Percentiles rank a stretch among this genome's conserved stretches.
These are phyloP conservation scores for Hypoxylon sp. DNA, from an alignment of 2,329 filamentous ascomycete genomes.

Conservation along the genomic window DNA sequence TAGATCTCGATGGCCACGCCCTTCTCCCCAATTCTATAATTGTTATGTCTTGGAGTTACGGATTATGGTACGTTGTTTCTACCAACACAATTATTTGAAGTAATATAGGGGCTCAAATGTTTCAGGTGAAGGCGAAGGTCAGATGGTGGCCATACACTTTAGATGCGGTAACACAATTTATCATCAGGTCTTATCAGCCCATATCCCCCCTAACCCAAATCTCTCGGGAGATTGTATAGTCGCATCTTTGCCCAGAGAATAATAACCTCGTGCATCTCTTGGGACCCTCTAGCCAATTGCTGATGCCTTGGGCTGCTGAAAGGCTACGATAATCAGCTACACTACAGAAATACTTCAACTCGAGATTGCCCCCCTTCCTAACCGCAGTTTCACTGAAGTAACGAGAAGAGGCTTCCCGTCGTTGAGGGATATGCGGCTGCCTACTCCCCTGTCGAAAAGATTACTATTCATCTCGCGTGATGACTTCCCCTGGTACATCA, in stretches of 20 bases:
- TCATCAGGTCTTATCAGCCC: background rate
- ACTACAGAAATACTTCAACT: background rate
- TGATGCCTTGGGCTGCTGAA: background rate
- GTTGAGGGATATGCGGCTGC: background rate
- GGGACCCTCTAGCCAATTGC: background rate
- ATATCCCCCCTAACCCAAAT: background rate
- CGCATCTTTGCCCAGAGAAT: slow-evolving; percentile 3
- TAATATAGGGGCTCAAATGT: slow-evolving; percentile 16
- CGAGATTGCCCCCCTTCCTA: background rate
- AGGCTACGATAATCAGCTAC: background rate
- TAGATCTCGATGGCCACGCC: slow-evolving; percentile 7
- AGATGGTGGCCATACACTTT: background rate
- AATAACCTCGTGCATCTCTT: background rate
- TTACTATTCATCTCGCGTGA: background rate
- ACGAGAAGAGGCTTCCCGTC: background rate
- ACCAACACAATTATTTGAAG: slow-evolving; percentile 6
- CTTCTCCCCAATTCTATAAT: slow-evolving; percentile 1
- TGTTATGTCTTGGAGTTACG: background rate
- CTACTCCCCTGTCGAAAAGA: background rate
- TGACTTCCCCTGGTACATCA: background rate
- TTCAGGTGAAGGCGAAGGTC: slow-evolving; percentile 11
- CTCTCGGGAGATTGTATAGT: slow-evolving; percentile 13
- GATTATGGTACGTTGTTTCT: background rate
- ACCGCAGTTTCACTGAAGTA: background rate
- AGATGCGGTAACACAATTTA: background rate